A percentile compares a stretch with the other conserved stretches of the same genome.
Conservation (phyloP, 495 filamentous ascomycete genomes). For the Neurospora sp. region DNA sequence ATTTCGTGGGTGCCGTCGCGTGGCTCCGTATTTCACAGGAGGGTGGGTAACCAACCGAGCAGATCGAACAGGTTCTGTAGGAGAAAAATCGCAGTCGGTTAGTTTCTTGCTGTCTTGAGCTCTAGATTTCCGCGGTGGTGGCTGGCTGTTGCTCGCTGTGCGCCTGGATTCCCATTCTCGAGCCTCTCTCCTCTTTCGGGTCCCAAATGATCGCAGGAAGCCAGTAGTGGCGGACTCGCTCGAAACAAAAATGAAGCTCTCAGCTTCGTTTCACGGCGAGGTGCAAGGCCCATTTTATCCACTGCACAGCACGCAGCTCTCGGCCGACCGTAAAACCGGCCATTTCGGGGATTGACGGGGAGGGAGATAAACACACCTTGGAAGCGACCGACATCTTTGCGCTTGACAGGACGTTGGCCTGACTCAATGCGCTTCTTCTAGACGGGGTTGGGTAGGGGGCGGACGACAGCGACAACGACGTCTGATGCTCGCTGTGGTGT, state of each 20-base stretch:
- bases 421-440: neutral
- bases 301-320: neutral
- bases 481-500: neutral
- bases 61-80: conserved; percentile 74
- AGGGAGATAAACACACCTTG: conserved; percentile 38
- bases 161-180: neutral
- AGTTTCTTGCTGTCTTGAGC: conserved; percentile 14
- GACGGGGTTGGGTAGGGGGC: neutral
- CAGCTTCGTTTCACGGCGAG: neutral
- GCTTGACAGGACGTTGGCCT: conserved; percentile 11
- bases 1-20: neutral
- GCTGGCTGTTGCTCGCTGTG: neutral
- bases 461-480: conserved; percentile 1
- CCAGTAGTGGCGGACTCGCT: conserved; percentile 1
- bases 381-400: conserved; percentile 55
- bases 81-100: conserved; percentile 5
- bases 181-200: conserved; percentile 2
- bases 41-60: conserved; percentile 51
- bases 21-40: conserved; percentile 9
- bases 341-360: neutral
- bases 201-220: neutral
- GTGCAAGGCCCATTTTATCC: neutral
- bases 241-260: neutral
- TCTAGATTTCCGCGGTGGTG: neutral
- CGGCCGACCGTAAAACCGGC: neutral